Percentiles rank a stretch among this genome's conserved stretches.
These are phyloP conservation scores for Nidula microcarpa DNA, from an alignment of 768 basidiomycete species.

Conservation along the genomic window DNA sequence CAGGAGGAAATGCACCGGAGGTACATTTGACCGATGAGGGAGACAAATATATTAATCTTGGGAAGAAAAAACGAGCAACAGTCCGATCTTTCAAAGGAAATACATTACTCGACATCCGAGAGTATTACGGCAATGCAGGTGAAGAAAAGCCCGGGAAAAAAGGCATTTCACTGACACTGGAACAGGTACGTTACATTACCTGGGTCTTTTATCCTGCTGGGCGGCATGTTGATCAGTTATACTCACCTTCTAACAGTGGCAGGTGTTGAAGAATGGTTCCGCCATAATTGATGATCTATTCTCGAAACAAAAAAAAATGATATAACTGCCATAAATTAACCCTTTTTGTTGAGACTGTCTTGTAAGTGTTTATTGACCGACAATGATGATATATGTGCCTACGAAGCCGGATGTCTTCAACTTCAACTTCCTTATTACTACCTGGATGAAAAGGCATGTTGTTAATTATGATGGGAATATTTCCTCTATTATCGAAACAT, in stretches of 20 bases:
- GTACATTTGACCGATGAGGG: conserved; percentile 29
- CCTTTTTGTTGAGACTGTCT: no score
- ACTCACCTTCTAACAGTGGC: conserved; percentile 41
- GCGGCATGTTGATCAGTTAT: no score
- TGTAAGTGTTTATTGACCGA: no score
- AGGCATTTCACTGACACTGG: conserved; percentile 62
- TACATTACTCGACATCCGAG: conserved; percentile 66
- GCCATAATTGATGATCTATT: conserved; percentile 52
- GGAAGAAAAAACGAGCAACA: conserved; percentile 68
- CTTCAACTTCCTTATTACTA: background rate
- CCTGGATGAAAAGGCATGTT: background rate
- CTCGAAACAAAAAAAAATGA: conserved; percentile 25
- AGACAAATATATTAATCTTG: conserved; percentile 63
- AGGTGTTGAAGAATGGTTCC: conserved; percentile 41
- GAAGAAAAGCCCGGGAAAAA: conserved; percentile 80
- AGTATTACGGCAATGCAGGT: conserved; percentile 54
- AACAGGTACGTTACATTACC: conserved; percentile 47
- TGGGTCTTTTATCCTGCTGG: background rate
- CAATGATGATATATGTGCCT: no score
- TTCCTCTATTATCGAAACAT: no score
- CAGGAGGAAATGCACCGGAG: background rate
- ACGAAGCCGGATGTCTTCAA: background rate
- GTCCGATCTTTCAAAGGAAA: conserved; percentile 50
- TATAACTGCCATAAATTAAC: background rate
- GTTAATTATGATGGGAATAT: no score